These are phyloP conservation scores for Syzygium grande DNA, from an alignment of 345 rosid genomes.

Conservation along the genomic window DNA sequence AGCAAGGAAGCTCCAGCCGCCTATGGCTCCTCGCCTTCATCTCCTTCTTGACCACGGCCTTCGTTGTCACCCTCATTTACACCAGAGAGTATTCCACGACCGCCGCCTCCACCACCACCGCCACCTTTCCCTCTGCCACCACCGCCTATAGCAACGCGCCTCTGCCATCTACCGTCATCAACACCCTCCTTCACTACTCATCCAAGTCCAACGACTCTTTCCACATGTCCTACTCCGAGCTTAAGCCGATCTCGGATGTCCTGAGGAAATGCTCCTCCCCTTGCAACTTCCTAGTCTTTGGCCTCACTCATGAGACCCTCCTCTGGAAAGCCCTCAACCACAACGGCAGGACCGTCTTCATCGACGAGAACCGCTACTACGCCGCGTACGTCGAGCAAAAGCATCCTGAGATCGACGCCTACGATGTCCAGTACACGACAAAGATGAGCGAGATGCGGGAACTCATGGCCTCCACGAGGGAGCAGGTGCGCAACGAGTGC, in stretches of 20 bases:
- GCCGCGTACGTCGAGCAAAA: conserved; percentile 77
- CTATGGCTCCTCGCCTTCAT: conserved; percentile 79
- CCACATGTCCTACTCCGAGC: conserved; percentile 68
- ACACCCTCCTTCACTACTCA: conserved; percentile 78
- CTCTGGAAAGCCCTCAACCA: conserved; percentile 83
- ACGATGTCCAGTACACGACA: conserved; percentile 89
- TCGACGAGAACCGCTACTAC: conserved; percentile 84
- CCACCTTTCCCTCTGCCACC: conserved; percentile 13
- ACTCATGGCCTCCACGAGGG: conserved; percentile 42
- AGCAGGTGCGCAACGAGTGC: conserved; percentile 54
- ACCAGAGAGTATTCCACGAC: conserved; percentile 48
- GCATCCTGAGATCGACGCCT: conserved; percentile 84
- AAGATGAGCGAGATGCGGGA: conserved; percentile 52
- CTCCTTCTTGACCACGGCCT: conserved; percentile 73
- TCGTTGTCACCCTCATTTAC: conserved; percentile 72
- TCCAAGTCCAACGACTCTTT: conserved; percentile 70
- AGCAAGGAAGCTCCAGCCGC: conserved; percentile 66
- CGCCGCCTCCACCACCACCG: conserved; percentile 6
- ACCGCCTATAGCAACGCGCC: conserved; percentile 19
- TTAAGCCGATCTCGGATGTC: conserved; percentile 75
- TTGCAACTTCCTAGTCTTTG: conserved; percentile 81
- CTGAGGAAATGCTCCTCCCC: conserved; percentile 84
- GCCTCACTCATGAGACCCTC: conserved; percentile 79
- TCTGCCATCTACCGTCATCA: conserved; percentile 58
- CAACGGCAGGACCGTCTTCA: conserved; percentile 80